A percentile compares a stretch with the other conserved stretches of the same genome.
These are phyloP conservation scores for Alternaria sp. DNA, from an alignment of 2,329 filamentous ascomycete species.

Conservation along the genomic window DNA sequence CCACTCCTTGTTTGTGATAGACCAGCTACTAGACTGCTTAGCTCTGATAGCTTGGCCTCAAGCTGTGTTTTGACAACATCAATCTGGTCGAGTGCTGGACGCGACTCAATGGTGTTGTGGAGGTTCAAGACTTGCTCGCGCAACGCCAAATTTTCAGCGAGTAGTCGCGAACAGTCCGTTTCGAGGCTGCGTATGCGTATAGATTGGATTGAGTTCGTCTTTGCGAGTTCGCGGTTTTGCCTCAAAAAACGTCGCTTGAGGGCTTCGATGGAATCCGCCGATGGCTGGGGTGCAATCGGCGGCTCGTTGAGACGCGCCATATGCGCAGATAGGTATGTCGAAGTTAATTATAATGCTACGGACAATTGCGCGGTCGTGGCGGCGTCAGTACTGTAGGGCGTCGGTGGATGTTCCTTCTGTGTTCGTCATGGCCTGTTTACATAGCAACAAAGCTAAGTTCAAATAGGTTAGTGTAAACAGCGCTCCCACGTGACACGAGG, in stretches of 20 bases:
- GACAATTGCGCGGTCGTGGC: slow-evolving; percentile 16
- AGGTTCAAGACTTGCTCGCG: slow-evolving; percentile 74
- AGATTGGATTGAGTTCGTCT: slow-evolving; percentile 78
- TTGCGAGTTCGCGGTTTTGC: slow-evolving; percentile 84
- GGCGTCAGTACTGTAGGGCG: slow-evolving; percentile 11
- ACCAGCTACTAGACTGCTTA: slow-evolving; percentile 71
- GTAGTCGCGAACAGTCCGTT: slow-evolving; percentile 74
- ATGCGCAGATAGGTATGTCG: slow-evolving; percentile 54
- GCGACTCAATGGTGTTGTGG: slow-evolving; percentile 71
- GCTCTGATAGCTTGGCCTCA: slow-evolving; percentile 75
- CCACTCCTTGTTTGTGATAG: slow-evolving; percentile 60
- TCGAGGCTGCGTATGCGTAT: slow-evolving; percentile 79
- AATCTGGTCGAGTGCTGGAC: slow-evolving; percentile 70
- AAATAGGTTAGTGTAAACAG: slow-evolving; percentile 11
- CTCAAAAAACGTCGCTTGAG: slow-evolving; percentile 79
- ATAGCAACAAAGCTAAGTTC: slow-evolving; percentile 36
- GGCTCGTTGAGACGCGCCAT: slow-evolving; percentile 87
- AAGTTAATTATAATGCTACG: slow-evolving; percentile 41
- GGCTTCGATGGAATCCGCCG: slow-evolving; percentile 72
- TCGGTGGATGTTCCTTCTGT: slow-evolving; percentile 12
- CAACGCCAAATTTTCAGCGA: slow-evolving; percentile 81
- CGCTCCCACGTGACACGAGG: slow-evolving; percentile 37
- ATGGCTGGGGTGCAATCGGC: slow-evolving; percentile 55
- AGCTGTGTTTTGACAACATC: slow-evolving; percentile 74
- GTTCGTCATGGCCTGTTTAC: slow-evolving; percentile 41